Evolutionary conservation across 768 basidiomycete species (phyloP).

Genomic region (Amanita muscaria): DNA sequence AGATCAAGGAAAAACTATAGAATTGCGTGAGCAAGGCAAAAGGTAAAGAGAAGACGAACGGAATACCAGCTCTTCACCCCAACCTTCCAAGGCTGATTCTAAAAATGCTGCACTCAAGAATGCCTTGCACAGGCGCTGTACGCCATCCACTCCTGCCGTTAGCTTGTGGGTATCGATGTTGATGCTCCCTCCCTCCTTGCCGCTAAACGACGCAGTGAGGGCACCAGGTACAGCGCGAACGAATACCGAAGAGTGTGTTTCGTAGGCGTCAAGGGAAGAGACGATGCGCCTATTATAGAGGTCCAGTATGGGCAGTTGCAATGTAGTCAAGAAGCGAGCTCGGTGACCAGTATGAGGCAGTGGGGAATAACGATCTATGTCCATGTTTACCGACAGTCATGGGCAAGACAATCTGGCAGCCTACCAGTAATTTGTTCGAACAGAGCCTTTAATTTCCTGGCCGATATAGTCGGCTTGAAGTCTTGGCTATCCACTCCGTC

Average conservation of each 20-base stretch:
- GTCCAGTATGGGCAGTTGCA: constrained; percentile 81
- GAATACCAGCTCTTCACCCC: constrained; percentile 86
- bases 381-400: background rate
- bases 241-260: constrained; percentile 80
- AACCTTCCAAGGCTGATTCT: constrained; percentile 56
- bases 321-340: constrained; percentile 71
- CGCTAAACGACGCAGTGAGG: constrained; percentile 50
- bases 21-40: constrained; percentile 1
- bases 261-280: constrained; percentile 88
- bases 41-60: constrained; percentile 2
- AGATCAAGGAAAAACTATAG: constrained; percentile 86
- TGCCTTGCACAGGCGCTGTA: constrained; percentile 79
- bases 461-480: constrained; percentile 71
- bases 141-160: constrained; percentile 78
- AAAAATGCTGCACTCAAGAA: constrained; percentile 74
- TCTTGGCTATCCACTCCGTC: constrained; percentile 32
- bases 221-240: constrained; percentile 91
- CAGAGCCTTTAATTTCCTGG: constrained; percentile 73
- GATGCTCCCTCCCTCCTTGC: constrained; percentile 30
- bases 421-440: constrained; percentile 88
- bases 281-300: constrained; percentile 71
- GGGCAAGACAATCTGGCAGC: constrained; percentile 9
- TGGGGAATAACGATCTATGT: constrained; percentile 80
- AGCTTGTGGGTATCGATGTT: constrained; percentile 52
- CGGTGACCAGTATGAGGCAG: constrained; percentile 73